phyloP scores from a whole-genome alignment of 768 basidiomycete genomes.

The Kwoniella sp. region DNA sequence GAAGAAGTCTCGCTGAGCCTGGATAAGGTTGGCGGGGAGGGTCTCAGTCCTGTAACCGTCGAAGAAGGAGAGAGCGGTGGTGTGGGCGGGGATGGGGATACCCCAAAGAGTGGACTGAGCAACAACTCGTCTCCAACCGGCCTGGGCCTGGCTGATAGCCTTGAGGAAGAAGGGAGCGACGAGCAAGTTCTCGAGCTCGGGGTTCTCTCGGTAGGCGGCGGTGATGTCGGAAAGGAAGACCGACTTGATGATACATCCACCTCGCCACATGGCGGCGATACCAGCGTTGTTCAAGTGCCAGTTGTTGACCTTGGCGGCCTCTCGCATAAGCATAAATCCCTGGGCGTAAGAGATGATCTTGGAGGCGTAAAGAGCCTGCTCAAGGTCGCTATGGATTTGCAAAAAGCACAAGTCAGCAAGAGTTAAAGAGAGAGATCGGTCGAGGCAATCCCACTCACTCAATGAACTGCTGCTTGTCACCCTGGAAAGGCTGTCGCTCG shows the following conservation, averaged over 20 bases:
- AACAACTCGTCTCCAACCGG: conserved; percentile 95
- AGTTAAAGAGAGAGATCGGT: not conserved
- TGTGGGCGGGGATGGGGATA: conserved; percentile 95
- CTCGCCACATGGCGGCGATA: conserved; percentile 99
- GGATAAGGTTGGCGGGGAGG: conserved; percentile 89
- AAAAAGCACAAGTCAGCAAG: conserved; percentile 1
- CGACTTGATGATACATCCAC: conserved; percentile 94
- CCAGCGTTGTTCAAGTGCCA: conserved; percentile 98
- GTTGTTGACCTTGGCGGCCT: conserved; percentile 83
- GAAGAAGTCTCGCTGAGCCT: conserved; percentile 98
- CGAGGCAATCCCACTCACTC: conserved; percentile 57
- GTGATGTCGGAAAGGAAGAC: conserved; percentile 55
- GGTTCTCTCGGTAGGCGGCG: conserved; percentile 81
- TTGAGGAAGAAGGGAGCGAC: conserved; percentile 92
- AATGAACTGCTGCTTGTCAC: conserved; percentile 98
- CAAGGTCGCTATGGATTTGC: conserved; percentile 66
- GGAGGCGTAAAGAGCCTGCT: conserved; percentile 97
- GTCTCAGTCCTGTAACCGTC: conserved; percentile 97
- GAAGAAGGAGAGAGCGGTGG: conserved; percentile 92
- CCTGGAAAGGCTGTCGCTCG: conserved; percentile 87
- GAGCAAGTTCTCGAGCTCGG: conserved; percentile 82
- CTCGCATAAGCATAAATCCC: conserved; percentile 99
- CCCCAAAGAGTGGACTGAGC: conserved; percentile 98
- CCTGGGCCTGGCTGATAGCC: conserved; percentile 89
- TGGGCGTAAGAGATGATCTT: conserved; percentile 99